phyloP scores from a whole-genome alignment of 129 eudicot genomes.

The Gnaphalium uliginosum region DNA sequence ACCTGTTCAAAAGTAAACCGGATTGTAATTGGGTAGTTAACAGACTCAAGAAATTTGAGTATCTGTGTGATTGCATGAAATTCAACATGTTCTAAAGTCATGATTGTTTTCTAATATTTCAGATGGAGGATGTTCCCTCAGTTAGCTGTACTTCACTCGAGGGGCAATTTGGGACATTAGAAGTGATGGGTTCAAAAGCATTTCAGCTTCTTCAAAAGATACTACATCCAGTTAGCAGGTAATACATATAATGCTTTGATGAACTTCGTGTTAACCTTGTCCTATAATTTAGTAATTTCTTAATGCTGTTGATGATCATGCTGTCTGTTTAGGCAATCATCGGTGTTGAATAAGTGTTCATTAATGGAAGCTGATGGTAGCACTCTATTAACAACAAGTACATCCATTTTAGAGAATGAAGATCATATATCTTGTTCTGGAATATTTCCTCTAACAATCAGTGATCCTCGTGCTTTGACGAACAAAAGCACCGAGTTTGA shows the following conservation, averaged over 20 bases:
- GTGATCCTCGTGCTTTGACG: constrained; percentile 65
- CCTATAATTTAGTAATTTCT: not conserved
- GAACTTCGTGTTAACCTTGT: not conserved
- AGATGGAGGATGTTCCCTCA: constrained; percentile 47
- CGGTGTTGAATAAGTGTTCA: constrained; percentile 34
- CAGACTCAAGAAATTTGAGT: not conserved
- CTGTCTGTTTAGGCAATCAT: constrained; percentile 35
- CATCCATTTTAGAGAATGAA: constrained; percentile 24
- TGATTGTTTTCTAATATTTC: constrained; percentile 16
- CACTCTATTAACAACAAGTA: constrained; percentile 15
- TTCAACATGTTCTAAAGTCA: not conserved
- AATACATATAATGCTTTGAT: not conserved
- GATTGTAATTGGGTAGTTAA: not conserved
- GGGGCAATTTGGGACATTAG: constrained; percentile 76
- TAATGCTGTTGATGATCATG: constrained; percentile 26
- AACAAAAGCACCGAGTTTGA: constrained; percentile 26
- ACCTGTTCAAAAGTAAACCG: not conserved
- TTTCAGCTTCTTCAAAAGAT: constrained; percentile 68
- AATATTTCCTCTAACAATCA: constrained; percentile 48
- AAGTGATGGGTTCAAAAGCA: constrained; percentile 77
- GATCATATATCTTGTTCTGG: constrained; percentile 41
- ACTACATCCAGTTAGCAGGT: constrained; percentile 59
- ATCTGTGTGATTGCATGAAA: not conserved
- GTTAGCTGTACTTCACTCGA: constrained; percentile 65
- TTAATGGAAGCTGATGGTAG: constrained; percentile 26